Evolutionary conservation across 2,329 filamentous ascomycete genomes (phyloP).

Genomic region (Endocalyx cinctus): DNA sequence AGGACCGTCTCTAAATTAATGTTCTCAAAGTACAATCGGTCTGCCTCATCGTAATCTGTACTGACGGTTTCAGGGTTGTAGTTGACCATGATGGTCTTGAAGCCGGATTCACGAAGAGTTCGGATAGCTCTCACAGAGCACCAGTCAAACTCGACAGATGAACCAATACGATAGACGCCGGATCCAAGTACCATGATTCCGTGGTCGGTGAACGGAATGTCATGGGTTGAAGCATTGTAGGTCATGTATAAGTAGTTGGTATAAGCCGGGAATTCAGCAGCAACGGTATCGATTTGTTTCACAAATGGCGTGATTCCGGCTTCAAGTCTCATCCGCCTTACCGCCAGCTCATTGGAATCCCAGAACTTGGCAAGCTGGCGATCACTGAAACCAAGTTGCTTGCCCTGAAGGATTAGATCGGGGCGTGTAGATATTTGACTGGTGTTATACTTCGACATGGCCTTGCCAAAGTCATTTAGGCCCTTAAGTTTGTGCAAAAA

Average conservation of each 20-base stretch:
- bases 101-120: conserved; percentile 75
- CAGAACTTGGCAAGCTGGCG: conserved; percentile 90
- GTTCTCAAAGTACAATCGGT: conserved; percentile 93
- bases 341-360: conserved; percentile 88
- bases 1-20: conserved; percentile 86
- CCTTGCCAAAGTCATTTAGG: conserved; percentile 81
- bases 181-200: conserved; percentile 96
- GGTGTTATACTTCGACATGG: conserved; percentile 63
- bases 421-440: conserved; percentile 61
- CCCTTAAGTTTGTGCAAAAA: conserved; percentile 90
- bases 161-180: conserved; percentile 94
- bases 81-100: conserved; percentile 83
- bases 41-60: conserved; percentile 93
- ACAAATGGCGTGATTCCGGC: conserved; percentile 82
- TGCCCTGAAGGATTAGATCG: conserved; percentile 72
- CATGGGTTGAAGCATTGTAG: conserved; percentile 85
- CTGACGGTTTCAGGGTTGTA: conserved; percentile 86
- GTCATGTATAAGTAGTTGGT: conserved; percentile 97
- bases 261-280: conserved; percentile 88
- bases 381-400: conserved; percentile 92
- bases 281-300: conserved; percentile 98
- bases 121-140: conserved; percentile 93
- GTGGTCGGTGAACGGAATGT: conserved; percentile 79
- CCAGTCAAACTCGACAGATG: conserved; percentile 98
- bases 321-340: conserved; percentile 80